Evolutionary conservation across 2,329 filamentous ascomycete species (phyloP), one percentile per base, ranked within the genome.

Genomic region (Fusarium ramigenum): DNA sequence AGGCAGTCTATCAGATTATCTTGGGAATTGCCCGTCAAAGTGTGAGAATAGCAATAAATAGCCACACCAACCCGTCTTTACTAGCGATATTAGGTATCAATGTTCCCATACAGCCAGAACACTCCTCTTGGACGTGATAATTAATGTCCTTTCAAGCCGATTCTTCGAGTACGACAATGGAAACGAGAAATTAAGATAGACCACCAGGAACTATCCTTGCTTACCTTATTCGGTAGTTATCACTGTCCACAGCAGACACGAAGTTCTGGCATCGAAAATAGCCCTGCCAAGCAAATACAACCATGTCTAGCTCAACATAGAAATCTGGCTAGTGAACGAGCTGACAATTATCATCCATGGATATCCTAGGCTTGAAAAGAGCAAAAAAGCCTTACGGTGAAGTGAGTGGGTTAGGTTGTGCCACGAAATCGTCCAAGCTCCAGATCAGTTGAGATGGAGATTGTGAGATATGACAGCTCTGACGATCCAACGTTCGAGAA

Each of bases 271-370:
- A 49, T 32, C 9, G 15, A 23, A 23, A 6, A 28, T 34, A 36
- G 32, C 10, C 11, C 19, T 44, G 47, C 42, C 47, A 62, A 68
- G 63, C 32, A 68, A 50, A 28, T 25, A n/a, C 49, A 56, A 30
- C 56, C 47, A 37, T 68, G 63, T 42, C 60, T 62, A 68, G 32
- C n/a, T 40, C 56, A 47, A 44, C 32, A 49, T 10, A 36, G 10
- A 25, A 32, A 34, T 36, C 37, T 30, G 36, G 25, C 32, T 44
- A 36, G 43, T 37, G 34, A 42, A 60, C 32, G 32, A 66, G 44
- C 23, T 60, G 39, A 25, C 14, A 54, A 36, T 32, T 15, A 18
- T 21, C 9, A 56, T 28, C 37, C 63, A 54, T 39, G 42, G 56
- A 56, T 68, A 50, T 40, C 42, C 56, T 25, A 19, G 37, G 23